phyloP scores from a whole-genome alignment of 495 filamentous ascomycete species.

The Filosporella fistucella region DNA sequence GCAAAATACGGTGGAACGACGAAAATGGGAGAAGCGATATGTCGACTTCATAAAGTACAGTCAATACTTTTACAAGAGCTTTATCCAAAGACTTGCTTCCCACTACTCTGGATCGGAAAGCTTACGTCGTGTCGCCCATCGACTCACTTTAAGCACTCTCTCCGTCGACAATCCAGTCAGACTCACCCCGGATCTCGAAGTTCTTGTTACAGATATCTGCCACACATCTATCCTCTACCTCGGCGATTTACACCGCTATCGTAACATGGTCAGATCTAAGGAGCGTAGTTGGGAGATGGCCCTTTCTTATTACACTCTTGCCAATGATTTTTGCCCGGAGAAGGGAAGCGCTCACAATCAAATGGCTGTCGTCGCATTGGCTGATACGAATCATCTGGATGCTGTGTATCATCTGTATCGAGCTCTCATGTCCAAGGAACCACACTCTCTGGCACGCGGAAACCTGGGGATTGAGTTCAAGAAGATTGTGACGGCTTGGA shows the following conservation, averaged over 20 bases:
- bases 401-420: constrained; percentile 88
- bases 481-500: constrained; percentile 58
- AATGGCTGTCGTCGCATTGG: constrained; percentile 75
- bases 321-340: constrained; percentile 69
- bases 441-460: constrained; percentile 62
- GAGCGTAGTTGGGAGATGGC: constrained; percentile 76
- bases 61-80: constrained; percentile 81
- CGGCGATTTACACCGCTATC: constrained; percentile 88
- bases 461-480: constrained; percentile 83
- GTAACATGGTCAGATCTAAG: constrained; percentile 64
- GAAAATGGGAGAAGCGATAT: constrained; percentile 78
- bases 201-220: constrained; percentile 65
- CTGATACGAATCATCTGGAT: constrained; percentile 70
- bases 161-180: constrained; percentile 33
- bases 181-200: constrained; percentile 42
- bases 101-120: constrained; percentile 68
- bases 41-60: constrained; percentile 78
- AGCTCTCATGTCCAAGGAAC: constrained; percentile 64
- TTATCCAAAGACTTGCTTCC: constrained; percentile 72
- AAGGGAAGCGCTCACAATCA: constrained; percentile 86
- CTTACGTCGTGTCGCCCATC: constrained; percentile 64
- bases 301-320: constrained; percentile 79
- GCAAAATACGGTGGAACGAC: constrained; percentile 61
- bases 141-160: constrained; percentile 53
- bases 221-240: constrained; percentile 80